Percentiles rank a stretch among this genome's conserved stretches.
These are phyloP conservation scores for Tulasnella sp. DNA, from an alignment of 768 basidiomycete genomes.

Conservation along the genomic window DNA sequence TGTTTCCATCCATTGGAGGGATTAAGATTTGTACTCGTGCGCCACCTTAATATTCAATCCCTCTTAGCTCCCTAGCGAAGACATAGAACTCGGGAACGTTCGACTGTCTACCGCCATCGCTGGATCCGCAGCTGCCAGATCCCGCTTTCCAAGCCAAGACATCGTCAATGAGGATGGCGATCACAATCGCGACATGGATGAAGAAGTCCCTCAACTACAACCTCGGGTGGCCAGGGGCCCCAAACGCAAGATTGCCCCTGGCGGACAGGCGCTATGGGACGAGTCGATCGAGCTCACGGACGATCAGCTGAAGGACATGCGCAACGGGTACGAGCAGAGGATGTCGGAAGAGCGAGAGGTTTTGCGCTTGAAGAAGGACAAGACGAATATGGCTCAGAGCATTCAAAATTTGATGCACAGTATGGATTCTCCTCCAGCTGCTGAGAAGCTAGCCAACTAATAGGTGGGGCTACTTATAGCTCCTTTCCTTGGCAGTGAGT, in stretches of 20 bases:
- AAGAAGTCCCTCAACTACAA: neutral
- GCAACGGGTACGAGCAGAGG: slow-evolving; percentile 53
- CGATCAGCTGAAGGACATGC: slow-evolving; percentile 64
- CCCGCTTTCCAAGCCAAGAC: too few relatives aligned
- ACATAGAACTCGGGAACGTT: too few relatives aligned
- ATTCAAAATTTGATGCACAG: slow-evolving; percentile 45
- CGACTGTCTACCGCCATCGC: too few relatives aligned
- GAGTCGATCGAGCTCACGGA: slow-evolving; percentile 69
- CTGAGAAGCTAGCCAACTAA: slow-evolving; percentile 34
- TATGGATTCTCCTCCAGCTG: slow-evolving; percentile 49
- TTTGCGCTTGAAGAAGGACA: slow-evolving; percentile 39
- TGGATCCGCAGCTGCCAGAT: too few relatives aligned
- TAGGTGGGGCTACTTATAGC: neutral
- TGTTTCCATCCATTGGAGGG: too few relatives aligned
- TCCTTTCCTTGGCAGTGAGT: slow-evolving; percentile 9
- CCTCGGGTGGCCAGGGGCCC: slow-evolving; percentile 13
- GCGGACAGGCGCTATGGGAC: slow-evolving; percentile 42
- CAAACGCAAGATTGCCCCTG: slow-evolving; percentile 39
- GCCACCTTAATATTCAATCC: too few relatives aligned
- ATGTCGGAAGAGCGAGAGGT: slow-evolving; percentile 46
- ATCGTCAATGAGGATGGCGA: too few relatives aligned
- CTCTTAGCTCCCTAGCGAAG: too few relatives aligned
- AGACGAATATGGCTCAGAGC: slow-evolving; percentile 42
- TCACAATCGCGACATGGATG: too few relatives aligned
- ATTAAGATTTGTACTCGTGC: too few relatives aligned